Evolutionary conservation across 2,329 filamentous ascomycete species (phyloP).

Genomic region (Alternaria brassicicola): DNA sequence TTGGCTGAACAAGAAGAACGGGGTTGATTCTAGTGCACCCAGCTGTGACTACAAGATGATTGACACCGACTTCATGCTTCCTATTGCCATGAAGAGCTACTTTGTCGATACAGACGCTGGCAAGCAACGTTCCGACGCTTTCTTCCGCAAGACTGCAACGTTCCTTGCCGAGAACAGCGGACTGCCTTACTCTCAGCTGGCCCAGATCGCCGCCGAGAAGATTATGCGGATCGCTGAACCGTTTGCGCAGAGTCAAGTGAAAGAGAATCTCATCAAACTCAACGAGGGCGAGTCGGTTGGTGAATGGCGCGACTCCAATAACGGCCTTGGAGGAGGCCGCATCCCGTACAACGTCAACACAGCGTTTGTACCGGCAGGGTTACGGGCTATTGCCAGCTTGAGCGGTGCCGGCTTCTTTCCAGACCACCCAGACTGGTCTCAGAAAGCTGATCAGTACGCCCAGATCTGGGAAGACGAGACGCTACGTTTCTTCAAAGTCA

Average conservation of each 20-base stretch:
- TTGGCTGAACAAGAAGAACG: slow-evolving; percentile 62
- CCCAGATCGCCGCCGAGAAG: slow-evolving; percentile 60
- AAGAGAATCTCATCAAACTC: slow-evolving; percentile 64
- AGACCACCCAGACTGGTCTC: slow-evolving; percentile 55
- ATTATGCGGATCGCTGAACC: slow-evolving; percentile 63
- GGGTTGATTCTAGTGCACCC: slow-evolving; percentile 59
- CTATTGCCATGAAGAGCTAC: slow-evolving; percentile 64
- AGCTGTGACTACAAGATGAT: slow-evolving; percentile 66
- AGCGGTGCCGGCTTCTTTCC: slow-evolving; percentile 59
- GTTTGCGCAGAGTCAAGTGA: slow-evolving; percentile 60
- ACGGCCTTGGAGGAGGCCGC: slow-evolving; percentile 65
- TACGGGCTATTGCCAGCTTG: slow-evolving; percentile 63
- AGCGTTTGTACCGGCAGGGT: slow-evolving; percentile 65
- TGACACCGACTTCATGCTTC: slow-evolving; percentile 67
- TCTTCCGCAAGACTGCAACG: slow-evolving; percentile 54
- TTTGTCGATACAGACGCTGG: slow-evolving; percentile 58
- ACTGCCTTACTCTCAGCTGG: slow-evolving; percentile 61
- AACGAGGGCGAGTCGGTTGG: slow-evolving; percentile 62
- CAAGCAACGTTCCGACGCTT: slow-evolving; percentile 42
- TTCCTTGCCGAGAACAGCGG: slow-evolving; percentile 59
- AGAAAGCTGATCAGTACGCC: slow-evolving; percentile 54
- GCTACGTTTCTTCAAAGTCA: slow-evolving; percentile 62
- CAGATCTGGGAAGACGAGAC: slow-evolving; percentile 68
- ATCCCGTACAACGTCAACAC: slow-evolving; percentile 72
- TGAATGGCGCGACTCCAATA: slow-evolving; percentile 67